These are phyloP conservation scores for Cymbopogon flexuosus DNA, from an alignment of 202 grass and related monocot species.

Conservation along the genomic window DNA sequence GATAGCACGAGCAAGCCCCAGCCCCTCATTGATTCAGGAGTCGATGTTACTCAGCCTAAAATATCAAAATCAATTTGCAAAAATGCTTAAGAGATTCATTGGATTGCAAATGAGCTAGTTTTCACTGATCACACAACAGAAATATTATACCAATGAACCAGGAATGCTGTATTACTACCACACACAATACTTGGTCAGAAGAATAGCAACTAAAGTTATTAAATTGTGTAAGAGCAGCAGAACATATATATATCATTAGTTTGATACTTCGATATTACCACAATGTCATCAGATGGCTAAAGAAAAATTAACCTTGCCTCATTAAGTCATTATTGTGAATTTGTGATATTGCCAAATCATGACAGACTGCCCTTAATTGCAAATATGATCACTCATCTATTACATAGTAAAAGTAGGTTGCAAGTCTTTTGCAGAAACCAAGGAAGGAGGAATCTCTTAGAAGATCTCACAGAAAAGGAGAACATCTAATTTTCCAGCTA, in stretches of 20 bases:
- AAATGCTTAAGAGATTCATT: background rate
- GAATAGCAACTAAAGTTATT: background rate
- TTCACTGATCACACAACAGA: background rate
- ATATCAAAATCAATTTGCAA: background rate
- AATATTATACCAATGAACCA: background rate
- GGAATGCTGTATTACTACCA: background rate
- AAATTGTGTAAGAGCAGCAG: background rate
- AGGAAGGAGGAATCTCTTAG: background rate
- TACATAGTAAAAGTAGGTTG: conserved; percentile 1
- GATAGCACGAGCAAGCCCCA: conserved; percentile 21
- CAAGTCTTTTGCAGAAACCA: background rate
- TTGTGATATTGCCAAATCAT: background rate
- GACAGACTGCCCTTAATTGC: background rate
- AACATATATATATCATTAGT: background rate
- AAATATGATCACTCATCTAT: background rate
- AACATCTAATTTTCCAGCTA: background rate
- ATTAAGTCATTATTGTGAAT: background rate
- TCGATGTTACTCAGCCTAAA: conserved; percentile 9
- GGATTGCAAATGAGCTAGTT: background rate
- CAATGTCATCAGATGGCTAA: background rate
- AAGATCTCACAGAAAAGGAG: background rate
- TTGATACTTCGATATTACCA: background rate
- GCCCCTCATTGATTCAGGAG: conserved; percentile 37
- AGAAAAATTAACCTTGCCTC: background rate
- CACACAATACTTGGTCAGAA: background rate